phyloP scores from a whole-genome alignment of 2,329 filamentous ascomycete species.

The Curvularia sp. region DNA sequence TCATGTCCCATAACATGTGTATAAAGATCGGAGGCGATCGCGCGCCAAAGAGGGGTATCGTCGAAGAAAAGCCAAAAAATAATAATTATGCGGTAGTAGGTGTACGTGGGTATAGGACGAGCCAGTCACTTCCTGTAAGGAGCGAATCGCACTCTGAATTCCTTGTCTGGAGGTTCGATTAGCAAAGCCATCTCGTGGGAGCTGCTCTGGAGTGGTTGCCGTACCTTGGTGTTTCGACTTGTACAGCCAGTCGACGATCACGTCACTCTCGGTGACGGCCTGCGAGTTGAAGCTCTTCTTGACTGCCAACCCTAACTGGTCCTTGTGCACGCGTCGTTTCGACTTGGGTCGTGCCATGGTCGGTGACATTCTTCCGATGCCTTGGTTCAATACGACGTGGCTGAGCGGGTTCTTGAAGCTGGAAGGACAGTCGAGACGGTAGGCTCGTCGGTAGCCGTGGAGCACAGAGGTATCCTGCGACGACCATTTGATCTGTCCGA shows the following conservation, averaged over 20 bases:
- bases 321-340: conserved; percentile 72
- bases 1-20: conserved; percentile 28
- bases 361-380: conserved; percentile 75
- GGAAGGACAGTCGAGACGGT: conserved; percentile 73
- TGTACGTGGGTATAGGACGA: conserved; percentile 17
- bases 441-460: conserved; percentile 76
- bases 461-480: conserved; percentile 72
- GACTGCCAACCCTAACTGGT: conserved; percentile 74
- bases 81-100: conserved; percentile 34
- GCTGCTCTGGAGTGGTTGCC: conserved; percentile 5
- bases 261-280: conserved; percentile 80
- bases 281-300: conserved; percentile 85
- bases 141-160: conserved; percentile 56
- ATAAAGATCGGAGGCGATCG: conserved; percentile 30
- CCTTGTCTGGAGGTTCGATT: conserved; percentile 51
- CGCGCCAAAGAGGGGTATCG: conserved; percentile 45
- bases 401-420: conserved; percentile 66
- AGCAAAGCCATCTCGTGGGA: conserved; percentile 7
- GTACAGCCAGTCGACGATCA: conserved; percentile 81
- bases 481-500: conserved; percentile 66
- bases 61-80: conserved; percentile 42
- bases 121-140: conserved; percentile 46
- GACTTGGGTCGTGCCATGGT: conserved; percentile 74
- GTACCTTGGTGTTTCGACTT: conserved; percentile 68
- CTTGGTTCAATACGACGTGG: conserved; percentile 60